These are phyloP conservation scores for Sicyos baderoa DNA, from an alignment of 306 rosid genomes.

Conservation along the genomic window DNA sequence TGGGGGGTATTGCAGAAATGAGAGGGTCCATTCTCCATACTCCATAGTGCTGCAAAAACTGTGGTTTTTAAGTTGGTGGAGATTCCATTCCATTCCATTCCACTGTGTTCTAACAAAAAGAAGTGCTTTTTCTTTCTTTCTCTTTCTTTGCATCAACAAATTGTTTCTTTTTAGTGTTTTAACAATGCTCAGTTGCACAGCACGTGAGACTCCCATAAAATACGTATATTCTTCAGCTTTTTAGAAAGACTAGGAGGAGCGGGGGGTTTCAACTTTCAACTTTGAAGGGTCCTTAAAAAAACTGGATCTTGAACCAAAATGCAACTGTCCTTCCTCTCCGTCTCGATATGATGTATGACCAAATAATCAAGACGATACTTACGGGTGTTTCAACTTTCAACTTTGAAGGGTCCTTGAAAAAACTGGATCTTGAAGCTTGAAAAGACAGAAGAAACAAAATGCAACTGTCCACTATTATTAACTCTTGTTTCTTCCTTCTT, in stretches of 20 bases:
- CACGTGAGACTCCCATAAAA: slow-evolving; percentile 13
- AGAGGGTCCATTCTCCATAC: too few relatives aligned
- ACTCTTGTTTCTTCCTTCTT: neutral
- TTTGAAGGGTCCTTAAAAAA: neutral
- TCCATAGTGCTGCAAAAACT: neutral
- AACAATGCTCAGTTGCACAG: neutral
- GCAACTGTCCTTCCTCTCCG: neutral
- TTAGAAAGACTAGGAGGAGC: neutral
- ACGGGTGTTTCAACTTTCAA: neutral
- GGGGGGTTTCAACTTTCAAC: neutral
- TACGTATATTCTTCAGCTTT: slow-evolving; percentile 4
- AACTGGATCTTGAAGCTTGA: neutral
- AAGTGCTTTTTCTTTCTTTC: neutral
- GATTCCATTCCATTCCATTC: slow-evolving; percentile 2
- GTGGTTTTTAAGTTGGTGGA: neutral
- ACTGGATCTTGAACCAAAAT: neutral
- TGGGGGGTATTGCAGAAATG: too few relatives aligned
- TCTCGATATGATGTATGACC: too few relatives aligned
- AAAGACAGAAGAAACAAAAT: neutral
- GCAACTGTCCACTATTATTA: neutral
- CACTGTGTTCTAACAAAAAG: neutral
- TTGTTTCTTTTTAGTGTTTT: neutral
- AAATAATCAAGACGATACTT: too few relatives aligned
- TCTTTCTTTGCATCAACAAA: neutral
- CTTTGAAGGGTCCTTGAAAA: neutral